These are phyloP conservation scores for Alloascoidea hylecoeti DNA, from an alignment of 805 yeast species.

Conservation along the genomic window DNA sequence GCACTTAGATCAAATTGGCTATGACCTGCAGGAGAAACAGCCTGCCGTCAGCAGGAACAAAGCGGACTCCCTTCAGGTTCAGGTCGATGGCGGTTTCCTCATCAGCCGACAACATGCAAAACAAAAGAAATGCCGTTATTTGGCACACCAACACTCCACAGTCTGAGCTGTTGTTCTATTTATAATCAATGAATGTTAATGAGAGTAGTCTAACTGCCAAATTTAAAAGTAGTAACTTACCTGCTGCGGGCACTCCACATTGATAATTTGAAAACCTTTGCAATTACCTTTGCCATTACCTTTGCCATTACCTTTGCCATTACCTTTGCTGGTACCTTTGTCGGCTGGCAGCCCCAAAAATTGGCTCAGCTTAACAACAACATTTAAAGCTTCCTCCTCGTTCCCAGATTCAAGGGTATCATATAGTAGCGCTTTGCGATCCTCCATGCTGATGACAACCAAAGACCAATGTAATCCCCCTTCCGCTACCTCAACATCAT, in stretches of 20 bases:
- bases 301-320: too few species aligned
- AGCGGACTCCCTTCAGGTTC: constrained; percentile 19
- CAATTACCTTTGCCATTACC: too few species aligned
- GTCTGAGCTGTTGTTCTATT: constrained; percentile 24
- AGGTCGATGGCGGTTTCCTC: constrained; percentile 14
- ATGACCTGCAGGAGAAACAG: constrained; percentile 11
- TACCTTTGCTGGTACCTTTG: too few species aligned
- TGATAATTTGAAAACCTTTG: constrained; percentile 13
- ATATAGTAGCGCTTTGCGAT: constrained; percentile 33
- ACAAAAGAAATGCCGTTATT: constrained; percentile 13
- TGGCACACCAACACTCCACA: constrained; percentile 29
- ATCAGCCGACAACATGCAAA: constrained; percentile 10
- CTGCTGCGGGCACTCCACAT: constrained; percentile 30
- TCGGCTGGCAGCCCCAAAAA: constrained; percentile 12
- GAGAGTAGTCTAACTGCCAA: not conserved
- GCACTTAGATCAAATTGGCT: constrained; percentile 4
- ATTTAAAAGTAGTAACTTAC: constrained; percentile 6
- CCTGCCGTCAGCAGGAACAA: constrained; percentile 23
- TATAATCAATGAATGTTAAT: not conserved
- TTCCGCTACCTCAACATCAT: constrained; percentile 39
- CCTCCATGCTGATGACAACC: constrained; percentile 34
- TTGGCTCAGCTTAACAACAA: constrained; percentile 17
- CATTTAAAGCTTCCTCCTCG: constrained; percentile 18
- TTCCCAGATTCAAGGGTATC: constrained; percentile 43
- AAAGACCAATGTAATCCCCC: constrained; percentile 75